Conservation (phyloP, 345 rosid genomes). For the Stellera chamaejasme region DNA sequence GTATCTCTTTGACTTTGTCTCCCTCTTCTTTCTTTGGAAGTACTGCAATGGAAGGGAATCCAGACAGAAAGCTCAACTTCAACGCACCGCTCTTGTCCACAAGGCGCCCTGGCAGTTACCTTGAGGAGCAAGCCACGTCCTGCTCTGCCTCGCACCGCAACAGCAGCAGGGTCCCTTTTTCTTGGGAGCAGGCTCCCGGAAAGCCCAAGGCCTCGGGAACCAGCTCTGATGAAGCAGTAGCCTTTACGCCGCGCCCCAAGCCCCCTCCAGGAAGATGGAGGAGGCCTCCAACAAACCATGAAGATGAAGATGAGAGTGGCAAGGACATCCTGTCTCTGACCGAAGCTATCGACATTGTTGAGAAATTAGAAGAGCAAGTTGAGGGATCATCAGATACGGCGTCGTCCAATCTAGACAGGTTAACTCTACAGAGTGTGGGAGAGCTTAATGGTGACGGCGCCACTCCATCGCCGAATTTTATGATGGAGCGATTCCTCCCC, state of each 20-base stretch:
- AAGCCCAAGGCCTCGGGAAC: constrained; percentile 40
- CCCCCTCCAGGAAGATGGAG: constrained; percentile 56
- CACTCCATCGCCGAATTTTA: constrained; percentile 46
- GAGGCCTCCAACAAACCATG: constrained; percentile 19
- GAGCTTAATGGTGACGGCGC: constrained; percentile 8
- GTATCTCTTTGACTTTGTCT: background rate
- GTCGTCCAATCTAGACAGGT: constrained; percentile 18
- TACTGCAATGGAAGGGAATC: constrained; percentile 23
- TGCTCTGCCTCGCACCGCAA: constrained; percentile 12
- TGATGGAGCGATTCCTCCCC: constrained; percentile 69
- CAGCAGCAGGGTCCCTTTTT: constrained; percentile 53
- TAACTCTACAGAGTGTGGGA: constrained; percentile 28
- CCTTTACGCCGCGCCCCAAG: constrained; percentile 52
- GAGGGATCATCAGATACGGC: constrained; percentile 18
- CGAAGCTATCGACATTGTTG: constrained; percentile 72
- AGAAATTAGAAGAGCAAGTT: constrained; percentile 28
- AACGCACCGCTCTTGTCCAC: constrained; percentile 67
- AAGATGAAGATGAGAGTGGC: constrained; percentile 17
- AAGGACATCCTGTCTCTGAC: constrained; percentile 55
- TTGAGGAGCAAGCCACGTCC: constrained; percentile 12
- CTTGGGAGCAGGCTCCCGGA: constrained; percentile 86
- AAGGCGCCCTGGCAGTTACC: constrained; percentile 27
- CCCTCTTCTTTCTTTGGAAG: background rate
- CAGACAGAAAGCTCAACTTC: constrained; percentile 54
- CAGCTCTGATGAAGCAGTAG: constrained; percentile 14